Base-by-base conservation (phyloP, 1,284 basidiomycete species). In the Fistulinella cinereoalba region DNA sequence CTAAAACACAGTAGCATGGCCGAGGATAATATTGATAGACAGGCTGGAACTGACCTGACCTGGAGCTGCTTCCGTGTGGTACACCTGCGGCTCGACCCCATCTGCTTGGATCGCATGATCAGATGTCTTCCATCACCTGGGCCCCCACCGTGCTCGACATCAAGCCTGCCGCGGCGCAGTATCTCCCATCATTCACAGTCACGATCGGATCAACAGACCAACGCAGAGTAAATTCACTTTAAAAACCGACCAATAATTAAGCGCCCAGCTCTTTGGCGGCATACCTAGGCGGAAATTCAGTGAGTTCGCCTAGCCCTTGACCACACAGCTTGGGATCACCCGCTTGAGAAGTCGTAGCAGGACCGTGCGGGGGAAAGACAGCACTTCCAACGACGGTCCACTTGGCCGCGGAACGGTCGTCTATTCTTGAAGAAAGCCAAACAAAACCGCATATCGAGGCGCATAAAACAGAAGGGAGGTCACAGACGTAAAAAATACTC, bases 201-300 rank as follows among this genome's bases (percentile, higher is more conserved):
- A 68, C 62, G 19, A 79, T 60, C 0, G 81, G 79, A 11, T 71
- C 55, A 0, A 71, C 75, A 3, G 72, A 75, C 52, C 74, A 75
- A 24, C 88, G 71, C 6, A 88, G 74, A 43, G 80, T 77, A 53
- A 87, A 85, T 57, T 88, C 84, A 3, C 71, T 74, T 65, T 88
- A 85, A 54, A 83, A 74, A 3, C 85, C 85, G 16, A 85, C 72
- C 28, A 86, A 71, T 58, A 85, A 85, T 9, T 76, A 66, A 15
- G 76, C 61, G 1, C 70, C 72, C 3, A 64, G 65, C 9, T 59
- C 57, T 8, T 62, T 44, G 41, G 65, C 57, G 1, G 76, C 76
- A 37, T 76, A 66, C 21, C 70, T 71, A n/a, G 19, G 19, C 5
- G n/a, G n/a, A n/a, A n/a, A n/a, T n/a, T n/a, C n/a, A n/a, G n/a